A percentile compares a stretch with the other conserved stretches of the same genome.
phyloP scores from a whole-genome alignment of 2,329 filamentous ascomycete genomes.

The Neonectria hederae region DNA sequence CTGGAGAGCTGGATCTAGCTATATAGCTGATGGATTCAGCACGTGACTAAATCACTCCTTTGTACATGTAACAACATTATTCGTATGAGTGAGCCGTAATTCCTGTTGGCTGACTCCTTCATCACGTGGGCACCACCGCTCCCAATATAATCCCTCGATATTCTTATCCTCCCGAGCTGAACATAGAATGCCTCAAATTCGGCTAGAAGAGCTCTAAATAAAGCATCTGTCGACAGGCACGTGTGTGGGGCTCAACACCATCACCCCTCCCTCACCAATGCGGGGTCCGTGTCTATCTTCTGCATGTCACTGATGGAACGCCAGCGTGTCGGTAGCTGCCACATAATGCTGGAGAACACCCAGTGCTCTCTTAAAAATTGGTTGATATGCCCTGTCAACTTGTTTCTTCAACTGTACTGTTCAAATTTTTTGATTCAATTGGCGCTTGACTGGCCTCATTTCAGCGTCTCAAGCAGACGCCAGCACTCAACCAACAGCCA shows the following conservation, averaged over 20 bases:
- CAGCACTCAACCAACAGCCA: neutral
- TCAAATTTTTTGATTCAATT: neutral
- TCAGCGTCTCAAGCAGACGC: neutral
- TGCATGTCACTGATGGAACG: conserved; percentile 3
- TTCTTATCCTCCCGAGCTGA: neutral
- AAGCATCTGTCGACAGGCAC: conserved; percentile 10
- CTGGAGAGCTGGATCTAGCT: no score
- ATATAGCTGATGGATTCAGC: no score
- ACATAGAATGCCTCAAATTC: neutral
- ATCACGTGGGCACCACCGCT: neutral
- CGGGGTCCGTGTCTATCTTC: conserved; percentile 12
- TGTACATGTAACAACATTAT: no score
- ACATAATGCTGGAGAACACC: neutral
- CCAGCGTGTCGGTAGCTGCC: conserved; percentile 1
- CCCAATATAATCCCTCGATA: neutral
- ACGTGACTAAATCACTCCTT: no score
- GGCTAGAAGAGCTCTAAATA: conserved; percentile 10
- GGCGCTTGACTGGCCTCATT: neutral
- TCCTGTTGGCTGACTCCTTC: neutral
- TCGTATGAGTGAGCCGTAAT: neutral
- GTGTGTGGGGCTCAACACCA: conserved; percentile 15
- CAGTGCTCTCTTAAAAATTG: neutral
- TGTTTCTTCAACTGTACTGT: neutral
- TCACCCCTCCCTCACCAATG: conserved; percentile 12
- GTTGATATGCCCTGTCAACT: neutral